These are phyloP conservation scores for Rhynchospora breviuscula DNA, from an alignment of 176 grass and related monocot species.

Conservation along the genomic window DNA sequence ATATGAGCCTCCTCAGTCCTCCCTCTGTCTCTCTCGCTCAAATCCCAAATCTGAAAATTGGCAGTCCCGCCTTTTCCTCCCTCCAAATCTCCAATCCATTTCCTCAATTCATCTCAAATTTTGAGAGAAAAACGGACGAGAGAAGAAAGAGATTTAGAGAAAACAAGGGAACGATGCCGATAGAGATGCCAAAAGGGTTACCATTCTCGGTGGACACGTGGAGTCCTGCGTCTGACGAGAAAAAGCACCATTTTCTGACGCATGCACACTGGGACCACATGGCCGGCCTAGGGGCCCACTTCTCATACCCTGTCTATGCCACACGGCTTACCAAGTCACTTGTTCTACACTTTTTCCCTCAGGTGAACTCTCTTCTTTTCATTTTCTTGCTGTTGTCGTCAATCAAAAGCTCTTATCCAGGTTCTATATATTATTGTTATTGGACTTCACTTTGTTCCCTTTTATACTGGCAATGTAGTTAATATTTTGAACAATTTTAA, in stretches of 20 bases:
- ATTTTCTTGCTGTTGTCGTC: background rate
- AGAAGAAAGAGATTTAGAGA: background rate
- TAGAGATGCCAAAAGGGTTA: constrained; percentile 77
- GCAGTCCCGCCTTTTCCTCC: constrained; percentile 3
- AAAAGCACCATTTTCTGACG: constrained; percentile 64
- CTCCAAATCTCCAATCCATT: background rate
- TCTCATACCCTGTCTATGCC: background rate
- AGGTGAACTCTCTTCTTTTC: background rate
- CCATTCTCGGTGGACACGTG: constrained; percentile 83
- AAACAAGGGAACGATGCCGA: constrained; percentile 54
- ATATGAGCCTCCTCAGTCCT: no score
- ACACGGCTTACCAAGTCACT: background rate
- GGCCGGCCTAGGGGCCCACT: constrained; percentile 26
- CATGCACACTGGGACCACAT: constrained; percentile 77
- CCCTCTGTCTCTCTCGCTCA: no score
- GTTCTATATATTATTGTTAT: no score
- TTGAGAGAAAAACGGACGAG: background rate
- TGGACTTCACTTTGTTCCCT: background rate
- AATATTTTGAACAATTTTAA: background rate
- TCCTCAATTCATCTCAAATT: background rate
- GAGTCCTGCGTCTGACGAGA: constrained; percentile 35
- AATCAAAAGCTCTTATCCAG: no score
- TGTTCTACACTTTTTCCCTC: constrained; percentile 15
- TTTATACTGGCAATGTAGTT: background rate
- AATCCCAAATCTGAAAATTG: background rate